phyloP scores from a whole-genome alignment of 208 protist species.

The Trypanosomatidae sp. region DNA sequence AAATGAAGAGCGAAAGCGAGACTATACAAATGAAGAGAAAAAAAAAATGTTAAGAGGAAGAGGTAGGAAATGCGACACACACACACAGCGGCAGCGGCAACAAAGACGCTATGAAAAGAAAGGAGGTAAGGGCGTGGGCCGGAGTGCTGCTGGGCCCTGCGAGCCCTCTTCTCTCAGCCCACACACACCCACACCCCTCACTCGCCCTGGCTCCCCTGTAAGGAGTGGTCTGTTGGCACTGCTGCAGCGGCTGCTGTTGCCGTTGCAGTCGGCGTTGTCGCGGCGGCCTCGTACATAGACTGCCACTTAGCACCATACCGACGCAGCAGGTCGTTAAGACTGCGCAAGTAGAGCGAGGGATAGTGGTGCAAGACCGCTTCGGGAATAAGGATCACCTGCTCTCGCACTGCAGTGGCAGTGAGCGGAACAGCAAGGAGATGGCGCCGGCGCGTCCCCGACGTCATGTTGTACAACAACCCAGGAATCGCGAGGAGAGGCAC shows the following conservation, averaged over 20 bases:
- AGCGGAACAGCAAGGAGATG: conserved; percentile 19
- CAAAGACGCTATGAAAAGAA: not conserved
- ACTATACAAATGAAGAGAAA: not conserved
- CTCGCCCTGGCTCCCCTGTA: too few relatives aligned
- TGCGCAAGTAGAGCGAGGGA: conserved; percentile 54
- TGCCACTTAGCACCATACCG: conserved; percentile 26
- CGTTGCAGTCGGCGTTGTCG: not conserved
- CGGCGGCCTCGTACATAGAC: not conserved
- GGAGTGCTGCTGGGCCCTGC: not conserved
- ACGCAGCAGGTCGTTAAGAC: conserved; percentile 36
- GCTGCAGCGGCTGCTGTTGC: not conserved
- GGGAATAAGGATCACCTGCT: conserved; percentile 24
- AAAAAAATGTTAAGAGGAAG: not conserved
- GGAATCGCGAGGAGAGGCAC: conserved; percentile 26
- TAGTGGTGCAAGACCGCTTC: conserved; percentile 49
- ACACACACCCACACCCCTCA: not conserved
- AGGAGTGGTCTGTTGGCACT: not conserved
- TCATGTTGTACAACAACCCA: conserved; percentile 31
- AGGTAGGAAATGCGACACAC: not conserved
- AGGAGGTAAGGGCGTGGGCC: not conserved
- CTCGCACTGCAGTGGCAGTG: conserved; percentile 15
- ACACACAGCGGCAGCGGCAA: not conserved
- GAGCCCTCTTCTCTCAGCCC: not conserved
- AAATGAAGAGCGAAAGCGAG: not conserved
- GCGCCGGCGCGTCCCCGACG: conserved; percentile 14